These are phyloP conservation scores for Aquilaria agallochum DNA, from an alignment of 441 rosid species.

Conservation along the genomic window DNA sequence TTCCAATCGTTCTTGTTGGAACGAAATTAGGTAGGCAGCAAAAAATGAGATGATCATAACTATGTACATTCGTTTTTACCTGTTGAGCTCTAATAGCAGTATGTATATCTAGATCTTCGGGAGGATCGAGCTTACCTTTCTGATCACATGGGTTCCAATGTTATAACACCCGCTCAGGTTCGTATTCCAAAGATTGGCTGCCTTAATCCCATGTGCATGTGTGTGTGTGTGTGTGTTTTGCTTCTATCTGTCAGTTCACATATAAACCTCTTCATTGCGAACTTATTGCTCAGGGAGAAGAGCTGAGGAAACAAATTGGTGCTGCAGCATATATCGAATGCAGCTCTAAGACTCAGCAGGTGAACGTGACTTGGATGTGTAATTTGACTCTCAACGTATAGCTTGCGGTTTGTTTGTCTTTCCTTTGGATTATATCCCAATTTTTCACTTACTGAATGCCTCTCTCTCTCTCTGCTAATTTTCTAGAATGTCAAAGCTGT, in stretches of 20 bases:
- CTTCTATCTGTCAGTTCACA: neutral
- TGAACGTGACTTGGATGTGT: constrained; percentile 17
- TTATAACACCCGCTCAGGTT: constrained; percentile 80
- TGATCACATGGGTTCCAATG: constrained; percentile 59
- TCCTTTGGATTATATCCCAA: neutral
- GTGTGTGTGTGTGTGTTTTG: too few relatives aligned
- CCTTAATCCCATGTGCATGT: neutral
- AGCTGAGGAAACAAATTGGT: constrained; percentile 92
- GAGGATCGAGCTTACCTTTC: constrained; percentile 69
- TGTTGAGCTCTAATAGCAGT: neutral
- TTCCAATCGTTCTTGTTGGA: constrained; percentile 94
- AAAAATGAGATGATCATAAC: neutral
- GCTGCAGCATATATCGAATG: constrained; percentile 97
- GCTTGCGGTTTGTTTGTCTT: neutral
- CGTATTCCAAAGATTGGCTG: neutral
- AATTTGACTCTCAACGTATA: neutral
- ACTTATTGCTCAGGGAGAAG: constrained; percentile 63
- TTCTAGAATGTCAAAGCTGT: constrained; percentile 89
- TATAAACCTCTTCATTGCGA: constrained; percentile 7
- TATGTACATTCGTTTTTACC: neutral
- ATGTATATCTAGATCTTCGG: constrained; percentile 56
- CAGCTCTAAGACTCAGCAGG: constrained; percentile 99
- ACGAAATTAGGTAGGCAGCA: constrained; percentile 71
- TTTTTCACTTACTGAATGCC: neutral
- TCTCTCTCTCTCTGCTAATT: neutral